Conservation (phyloP, 2,329 filamentous ascomycete genomes). For the Clonostachys solani region DNA sequence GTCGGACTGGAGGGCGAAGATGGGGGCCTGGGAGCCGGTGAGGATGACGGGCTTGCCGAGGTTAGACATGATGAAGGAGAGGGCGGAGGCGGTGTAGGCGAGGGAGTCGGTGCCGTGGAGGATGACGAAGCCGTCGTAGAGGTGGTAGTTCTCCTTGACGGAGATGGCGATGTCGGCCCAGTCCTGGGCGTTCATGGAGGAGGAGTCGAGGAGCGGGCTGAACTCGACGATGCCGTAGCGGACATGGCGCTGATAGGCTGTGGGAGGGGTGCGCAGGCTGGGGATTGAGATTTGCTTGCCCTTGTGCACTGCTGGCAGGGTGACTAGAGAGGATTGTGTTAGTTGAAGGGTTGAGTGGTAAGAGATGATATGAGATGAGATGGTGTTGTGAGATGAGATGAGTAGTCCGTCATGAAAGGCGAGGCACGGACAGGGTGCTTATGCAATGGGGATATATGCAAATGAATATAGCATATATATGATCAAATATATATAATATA, state of each 20-base stretch:
- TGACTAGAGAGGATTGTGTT: constrained; percentile 23
- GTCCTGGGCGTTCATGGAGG: constrained; percentile 79
- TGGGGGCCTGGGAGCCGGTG: constrained; percentile 78
- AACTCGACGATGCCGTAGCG: constrained; percentile 85
- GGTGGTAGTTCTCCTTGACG: constrained; percentile 79
- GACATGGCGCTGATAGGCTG: constrained; percentile 75
- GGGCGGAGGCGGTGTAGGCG: constrained; percentile 82
- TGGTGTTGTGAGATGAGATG: background rate
- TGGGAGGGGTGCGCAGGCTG: constrained; percentile 75
- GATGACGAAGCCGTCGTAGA: constrained; percentile 88
- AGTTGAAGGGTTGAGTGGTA: background rate
- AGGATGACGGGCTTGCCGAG: constrained; percentile 88
- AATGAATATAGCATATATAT: no score
- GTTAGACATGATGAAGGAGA: constrained; percentile 91
- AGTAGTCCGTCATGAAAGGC: no score
- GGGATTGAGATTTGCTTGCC: constrained; percentile 49
- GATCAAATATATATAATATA: no score
- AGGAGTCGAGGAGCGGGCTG: constrained; percentile 79
- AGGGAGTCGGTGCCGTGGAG: constrained; percentile 89
- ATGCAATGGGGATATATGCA: no score
- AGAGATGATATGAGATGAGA: background rate
- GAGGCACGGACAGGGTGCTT: no score
- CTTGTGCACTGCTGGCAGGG: constrained; percentile 45
- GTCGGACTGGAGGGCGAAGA: constrained; percentile 87
- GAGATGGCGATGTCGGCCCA: constrained; percentile 81